Conservation (phyloP, 495 filamentous ascomycete species). For the Penicillium mononematosum region DNA sequence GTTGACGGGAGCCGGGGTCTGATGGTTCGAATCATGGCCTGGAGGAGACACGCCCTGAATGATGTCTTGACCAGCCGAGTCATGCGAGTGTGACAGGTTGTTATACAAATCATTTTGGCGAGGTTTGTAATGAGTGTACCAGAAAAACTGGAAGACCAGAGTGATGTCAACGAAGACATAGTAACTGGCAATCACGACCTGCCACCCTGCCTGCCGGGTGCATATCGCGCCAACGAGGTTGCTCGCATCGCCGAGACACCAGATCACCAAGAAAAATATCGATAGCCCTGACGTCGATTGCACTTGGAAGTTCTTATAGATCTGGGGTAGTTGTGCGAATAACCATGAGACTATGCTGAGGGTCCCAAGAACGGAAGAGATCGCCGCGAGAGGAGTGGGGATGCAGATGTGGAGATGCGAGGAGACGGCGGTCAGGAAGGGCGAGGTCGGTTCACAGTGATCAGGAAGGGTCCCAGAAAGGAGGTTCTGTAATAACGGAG, state of each 20-base stretch:
- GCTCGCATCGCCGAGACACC: slow-evolving; percentile 67
- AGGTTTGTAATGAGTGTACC: slow-evolving; percentile 59
- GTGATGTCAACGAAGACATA: slow-evolving; percentile 67
- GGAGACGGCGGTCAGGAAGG: slow-evolving; percentile 59
- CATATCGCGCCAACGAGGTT: slow-evolving; percentile 66
- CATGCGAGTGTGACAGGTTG: slow-evolving; percentile 21
- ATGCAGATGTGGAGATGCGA: slow-evolving; percentile 63
- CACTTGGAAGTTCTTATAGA: slow-evolving; percentile 67
- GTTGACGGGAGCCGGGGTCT: slow-evolving; percentile 20
- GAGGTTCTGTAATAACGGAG: slow-evolving; percentile 32
- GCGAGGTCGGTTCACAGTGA: slow-evolving; percentile 63
- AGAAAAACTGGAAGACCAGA: slow-evolving; percentile 64
- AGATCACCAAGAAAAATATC: slow-evolving; percentile 67
- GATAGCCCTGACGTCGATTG: slow-evolving; percentile 68
- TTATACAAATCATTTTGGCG: slow-evolving; percentile 32
- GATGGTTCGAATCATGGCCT: slow-evolving; percentile 19
- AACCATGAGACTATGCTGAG: slow-evolving; percentile 70
- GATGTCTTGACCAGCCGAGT: slow-evolving; percentile 24
- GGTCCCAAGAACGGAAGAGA: slow-evolving; percentile 63
- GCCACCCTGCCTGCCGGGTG: slow-evolving; percentile 68
- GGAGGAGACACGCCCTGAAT: slow-evolving; percentile 36
- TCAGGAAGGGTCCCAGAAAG: slow-evolving; percentile 46
- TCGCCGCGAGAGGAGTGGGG: slow-evolving; percentile 62
- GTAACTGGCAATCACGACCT: slow-evolving; percentile 65
- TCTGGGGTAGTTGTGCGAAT: slow-evolving; percentile 75